Evolutionary conservation across 345 rosid genomes (phyloP), one percentile per base, ranked within the genome.

Genomic region (Leavenworthia alabamica): DNA sequence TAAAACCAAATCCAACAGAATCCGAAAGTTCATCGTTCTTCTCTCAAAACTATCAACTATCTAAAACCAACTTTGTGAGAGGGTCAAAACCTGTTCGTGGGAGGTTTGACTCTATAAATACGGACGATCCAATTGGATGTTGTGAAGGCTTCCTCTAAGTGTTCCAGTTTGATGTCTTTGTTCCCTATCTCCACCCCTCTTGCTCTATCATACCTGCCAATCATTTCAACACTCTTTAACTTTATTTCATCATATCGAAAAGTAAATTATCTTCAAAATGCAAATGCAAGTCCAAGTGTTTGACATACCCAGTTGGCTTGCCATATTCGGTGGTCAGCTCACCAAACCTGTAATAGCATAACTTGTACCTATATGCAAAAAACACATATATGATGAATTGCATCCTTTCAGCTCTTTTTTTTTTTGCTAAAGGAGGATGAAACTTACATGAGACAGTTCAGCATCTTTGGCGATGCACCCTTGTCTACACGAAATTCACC

Each of bases 401-500:
- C 36, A 29, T 40, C 5, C 14, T n/a, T 42, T 26, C 2, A 45
- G 24, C 12, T 56, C 36, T 46, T 15, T 57, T 8, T 32, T 36
- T 28, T 17, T 9, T 11, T 23, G 28, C 31, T 20, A 31, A 41
- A 3, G 40, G 14, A 33, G n/a, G 5, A 23, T 28, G 50, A 67
- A 82, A 90, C 62, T 87, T 82, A 93, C 99, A 93, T 93, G 76
- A 93, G 97, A 75, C 99, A 93, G 70, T 93, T 93, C 83, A 93
- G 61, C 99, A 93, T 87, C 79, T 93, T 93, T 37, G 97, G 95
- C 35, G 99, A 88, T 44, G 96, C 99, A 47, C 96, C 95, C 71
- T 93, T 93, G 83, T 93, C 99, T 58, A 93, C 89, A 27, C 99
- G 99, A 54, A 89, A 93, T 59, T 93, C 99, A 2, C 99, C 99